Evolutionary conservation across 1,284 basidiomycete species (phyloP), one percentile per base, ranked within the genome.

Genomic region (Ustilago cynodontis): DNA sequence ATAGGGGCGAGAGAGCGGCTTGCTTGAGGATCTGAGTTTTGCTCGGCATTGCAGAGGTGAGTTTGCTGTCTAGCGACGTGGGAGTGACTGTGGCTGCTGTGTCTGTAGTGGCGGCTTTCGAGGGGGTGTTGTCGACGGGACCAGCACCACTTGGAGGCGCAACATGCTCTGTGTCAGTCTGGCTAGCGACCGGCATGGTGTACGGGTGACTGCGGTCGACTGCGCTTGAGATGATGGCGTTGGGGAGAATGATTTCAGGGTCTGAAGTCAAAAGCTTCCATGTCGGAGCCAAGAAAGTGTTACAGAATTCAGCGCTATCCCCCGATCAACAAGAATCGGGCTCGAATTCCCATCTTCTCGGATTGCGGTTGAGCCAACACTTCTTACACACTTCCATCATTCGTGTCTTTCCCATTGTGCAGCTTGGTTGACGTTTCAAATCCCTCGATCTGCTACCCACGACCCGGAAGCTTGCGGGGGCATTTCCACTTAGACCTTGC

Each of bases 1-100:
- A 78, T 14, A 78, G 55, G 1, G 75, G 75, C 5, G 75, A 78
- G 1, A 78, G 66, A 7, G 70, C 65, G 1, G 58, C 75, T 43
- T 57, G 65, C 37, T 69, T 72, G 45, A 77, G 66, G 8, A 69
- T 50, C 18, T 60, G 55, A 3, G 52, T 41, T 28, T 71, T 77
- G 58, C 53, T 50, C 0, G 59, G 65, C 33, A 64, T 31, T 2
- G 55, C 13, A 2, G 69, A 53, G 29, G 53, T 20, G 41, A 6
- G 18, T 53, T 37, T 22, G 31, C 35, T 9, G 29, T n/a, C 26
- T n/a, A 18, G 18, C 11, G 50, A 26, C n/a, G 22, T 18, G 41
- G n/a, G 31, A 28, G 39, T 20, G 16, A 20, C 39, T 22, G 18
- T 18, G 1, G 54, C 5, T 20, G 18, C 16, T 7, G 41, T 41